A percentile compares a stretch with the other conserved stretches of the same genome.
phyloP scores from a whole-genome alignment of 371 early-diverging fungal genomes.

The Mortierella sp. region DNA sequence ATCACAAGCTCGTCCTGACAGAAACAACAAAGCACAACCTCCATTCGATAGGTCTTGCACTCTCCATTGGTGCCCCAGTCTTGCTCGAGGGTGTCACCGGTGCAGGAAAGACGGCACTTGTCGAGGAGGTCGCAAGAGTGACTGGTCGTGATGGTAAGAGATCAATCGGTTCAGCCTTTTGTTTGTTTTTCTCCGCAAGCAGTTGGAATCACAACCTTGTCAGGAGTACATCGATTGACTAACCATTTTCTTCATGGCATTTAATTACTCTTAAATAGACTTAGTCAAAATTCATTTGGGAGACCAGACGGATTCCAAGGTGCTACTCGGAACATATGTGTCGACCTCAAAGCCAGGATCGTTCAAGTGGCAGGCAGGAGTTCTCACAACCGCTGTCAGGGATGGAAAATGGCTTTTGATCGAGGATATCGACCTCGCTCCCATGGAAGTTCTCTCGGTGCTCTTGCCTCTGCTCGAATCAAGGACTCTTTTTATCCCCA shows the following conservation, averaged over 20 bases:
- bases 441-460: slow-evolving; percentile 97
- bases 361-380: slow-evolving; percentile 97
- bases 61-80: slow-evolving; percentile 90
- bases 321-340: slow-evolving; percentile 97
- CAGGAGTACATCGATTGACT: not conserved
- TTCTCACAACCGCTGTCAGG: slow-evolving; percentile 94
- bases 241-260: not conserved
- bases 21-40: slow-evolving; percentile 81
- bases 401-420: slow-evolving; percentile 99
- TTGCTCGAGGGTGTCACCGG: slow-evolving; percentile 96
- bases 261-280: slow-evolving; percentile 55
- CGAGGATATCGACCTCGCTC: slow-evolving; percentile 99
- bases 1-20: slow-evolving; percentile 76
- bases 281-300: slow-evolving; percentile 98
- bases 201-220: not conserved
- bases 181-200: not conserved
- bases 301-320: slow-evolving; percentile 98
- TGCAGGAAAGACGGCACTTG: slow-evolving; percentile 94
- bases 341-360: slow-evolving; percentile 93
- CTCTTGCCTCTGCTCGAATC: slow-evolving; percentile 96
- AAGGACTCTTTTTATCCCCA: slow-evolving; percentile 92
- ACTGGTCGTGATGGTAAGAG: slow-evolving; percentile 68
- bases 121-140: slow-evolving; percentile 90
- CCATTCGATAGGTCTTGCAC: slow-evolving; percentile 83
- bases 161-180: too few species aligned